phyloP scores from a whole-genome alignment of 495 filamentous ascomycete genomes.

The Parachaetomium inaequale region DNA sequence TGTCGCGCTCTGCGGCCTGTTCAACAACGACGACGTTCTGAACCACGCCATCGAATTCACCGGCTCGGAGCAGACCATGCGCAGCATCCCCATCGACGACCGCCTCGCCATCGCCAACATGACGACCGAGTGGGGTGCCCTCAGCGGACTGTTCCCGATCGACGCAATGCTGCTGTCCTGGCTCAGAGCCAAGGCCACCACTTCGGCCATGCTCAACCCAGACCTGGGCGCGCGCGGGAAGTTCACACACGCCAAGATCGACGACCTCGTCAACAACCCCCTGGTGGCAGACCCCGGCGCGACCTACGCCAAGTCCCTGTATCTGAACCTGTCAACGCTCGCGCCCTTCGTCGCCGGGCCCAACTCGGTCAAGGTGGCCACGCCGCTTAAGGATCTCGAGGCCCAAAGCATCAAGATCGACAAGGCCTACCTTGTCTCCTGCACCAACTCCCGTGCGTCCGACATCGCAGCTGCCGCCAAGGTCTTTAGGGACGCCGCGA shows the following conservation, averaged over 20 bases:
- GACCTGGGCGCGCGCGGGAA: conserved; percentile 41
- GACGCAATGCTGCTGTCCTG: conserved; percentile 70
- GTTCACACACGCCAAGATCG: conserved; percentile 65
- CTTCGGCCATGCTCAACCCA: conserved; percentile 48
- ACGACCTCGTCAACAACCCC: conserved; percentile 64
- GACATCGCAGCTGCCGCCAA: conserved; percentile 79
- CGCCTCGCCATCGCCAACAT: conserved; percentile 88
- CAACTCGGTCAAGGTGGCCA: conserved; percentile 86
- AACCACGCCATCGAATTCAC: conserved; percentile 93
- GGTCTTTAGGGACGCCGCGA: conserved; percentile 77
- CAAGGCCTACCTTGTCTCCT: conserved; percentile 87
- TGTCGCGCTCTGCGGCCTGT: conserved; percentile 80
- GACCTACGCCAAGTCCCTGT: conserved; percentile 77
- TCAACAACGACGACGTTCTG: conserved; percentile 84
- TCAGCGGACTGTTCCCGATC: conserved; percentile 75
- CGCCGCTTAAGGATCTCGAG: conserved; percentile 72
- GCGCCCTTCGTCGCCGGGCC: conserved; percentile 86
- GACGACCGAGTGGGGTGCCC: conserved; percentile 92
- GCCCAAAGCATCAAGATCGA: conserved; percentile 68
- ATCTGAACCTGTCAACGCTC: conserved; percentile 73
- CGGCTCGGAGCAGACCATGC: conserved; percentile 73
- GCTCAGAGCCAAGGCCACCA: conserved; percentile 72
- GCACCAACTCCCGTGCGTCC: conserved; percentile 82
- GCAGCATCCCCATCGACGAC: conserved; percentile 70
- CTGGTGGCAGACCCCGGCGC: conserved; percentile 72